Conservation (phyloP, 148 eudicot species). For the Nyssa sinensis region DNA sequence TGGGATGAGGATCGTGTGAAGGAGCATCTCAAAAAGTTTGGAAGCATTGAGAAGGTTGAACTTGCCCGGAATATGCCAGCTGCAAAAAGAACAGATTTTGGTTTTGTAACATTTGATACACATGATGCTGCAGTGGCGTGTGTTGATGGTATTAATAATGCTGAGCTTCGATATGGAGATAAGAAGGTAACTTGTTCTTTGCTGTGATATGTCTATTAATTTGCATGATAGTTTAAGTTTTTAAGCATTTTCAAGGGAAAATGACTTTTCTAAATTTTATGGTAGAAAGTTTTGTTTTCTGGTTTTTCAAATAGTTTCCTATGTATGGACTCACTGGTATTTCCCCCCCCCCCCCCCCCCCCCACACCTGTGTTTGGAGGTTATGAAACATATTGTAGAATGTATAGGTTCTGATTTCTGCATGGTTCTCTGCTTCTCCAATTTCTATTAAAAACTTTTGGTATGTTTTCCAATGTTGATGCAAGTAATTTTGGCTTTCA, state of each 20-base stretch:
- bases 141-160: slow-evolving; percentile 10
- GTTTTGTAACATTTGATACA: slow-evolving; percentile 17
- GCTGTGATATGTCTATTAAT: neutral
- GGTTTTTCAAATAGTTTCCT: too few species aligned
- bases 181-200: slow-evolving; percentile 7
- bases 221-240: neutral
- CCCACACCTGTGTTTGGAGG: neutral
- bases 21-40: slow-evolving; percentile 1
- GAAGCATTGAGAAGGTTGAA: slow-evolving; percentile 14
- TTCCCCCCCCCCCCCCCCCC: too few species aligned
- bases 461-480: neutral
- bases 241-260: neutral
- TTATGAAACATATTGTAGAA: neutral
- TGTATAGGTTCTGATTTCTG: neutral
- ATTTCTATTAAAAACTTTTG: neutral
- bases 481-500: neutral
- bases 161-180: slow-evolving; percentile 9
- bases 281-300: neutral
- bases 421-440: neutral
- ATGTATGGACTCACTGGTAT: too few species aligned
- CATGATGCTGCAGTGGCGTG: slow-evolving; percentile 15
- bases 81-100: slow-evolving; percentile 15
- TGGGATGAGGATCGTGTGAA: slow-evolving; percentile 10
- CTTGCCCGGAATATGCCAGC: slow-evolving; percentile 10
- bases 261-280: neutral